Conservation (phyloP, 2,329 filamentous ascomycete genomes). For the Colletotrichum agaves region DNA sequence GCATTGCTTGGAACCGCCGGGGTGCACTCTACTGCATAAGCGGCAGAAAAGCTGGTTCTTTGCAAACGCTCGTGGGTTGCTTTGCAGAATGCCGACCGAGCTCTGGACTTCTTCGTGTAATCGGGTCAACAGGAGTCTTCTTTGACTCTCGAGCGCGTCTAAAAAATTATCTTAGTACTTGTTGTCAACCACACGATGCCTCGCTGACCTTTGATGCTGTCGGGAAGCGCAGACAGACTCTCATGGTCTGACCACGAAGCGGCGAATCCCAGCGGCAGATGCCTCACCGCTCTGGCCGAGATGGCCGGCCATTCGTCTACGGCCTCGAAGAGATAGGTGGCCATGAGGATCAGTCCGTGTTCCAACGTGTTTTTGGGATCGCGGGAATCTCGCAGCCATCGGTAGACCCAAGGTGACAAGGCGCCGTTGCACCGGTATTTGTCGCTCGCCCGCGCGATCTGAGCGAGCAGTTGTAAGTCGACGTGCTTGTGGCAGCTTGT, state of each 20-base stretch:
- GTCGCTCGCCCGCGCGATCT: no score
- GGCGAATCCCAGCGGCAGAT: not conserved
- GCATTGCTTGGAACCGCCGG: not conserved
- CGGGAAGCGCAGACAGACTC: not conserved
- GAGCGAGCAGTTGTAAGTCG: no score
- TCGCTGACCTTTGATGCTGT: not conserved
- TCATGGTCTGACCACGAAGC: not conserved
- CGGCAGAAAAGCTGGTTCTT: not conserved
- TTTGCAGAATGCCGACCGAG: not conserved
- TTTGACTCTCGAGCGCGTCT: not conserved
- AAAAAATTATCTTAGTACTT: no score
- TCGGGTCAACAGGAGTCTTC: not conserved
- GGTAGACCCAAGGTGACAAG: not conserved
- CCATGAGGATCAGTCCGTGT: not conserved
- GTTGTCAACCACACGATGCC: not conserved
- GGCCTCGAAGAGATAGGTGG: not conserved
- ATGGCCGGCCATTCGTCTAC: not conserved
- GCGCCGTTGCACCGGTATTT: not conserved
- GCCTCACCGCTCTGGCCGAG: not conserved
- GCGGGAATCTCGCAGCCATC: not conserved
- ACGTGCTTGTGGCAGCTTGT: no score
- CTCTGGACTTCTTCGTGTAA: not conserved
- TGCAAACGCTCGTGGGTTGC: not conserved
- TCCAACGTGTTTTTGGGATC: not conserved
- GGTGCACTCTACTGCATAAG: not conserved